These are phyloP conservation scores for Claviceps pazoutovae DNA, from an alignment of 2,329 filamentous ascomycete genomes.

Conservation along the genomic window DNA sequence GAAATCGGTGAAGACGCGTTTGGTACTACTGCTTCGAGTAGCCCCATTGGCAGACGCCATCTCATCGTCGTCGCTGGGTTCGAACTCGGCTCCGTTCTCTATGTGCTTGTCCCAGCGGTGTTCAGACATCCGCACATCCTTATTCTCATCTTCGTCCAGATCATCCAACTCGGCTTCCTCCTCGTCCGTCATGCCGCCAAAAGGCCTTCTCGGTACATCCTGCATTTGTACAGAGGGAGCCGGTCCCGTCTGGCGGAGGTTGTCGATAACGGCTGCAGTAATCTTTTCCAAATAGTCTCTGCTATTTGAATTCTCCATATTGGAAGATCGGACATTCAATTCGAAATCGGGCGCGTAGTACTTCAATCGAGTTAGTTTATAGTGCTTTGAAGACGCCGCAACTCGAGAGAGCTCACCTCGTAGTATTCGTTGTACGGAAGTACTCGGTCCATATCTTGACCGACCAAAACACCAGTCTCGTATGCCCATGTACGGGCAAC, in stretches of 20 bases:
- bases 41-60: slow-evolving; percentile 60
- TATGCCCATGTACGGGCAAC: slow-evolving; percentile 95
- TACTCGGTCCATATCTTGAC: slow-evolving; percentile 65
- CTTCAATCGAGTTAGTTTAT: slow-evolving; percentile 27
- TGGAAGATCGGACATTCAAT: slow-evolving; percentile 76
- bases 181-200: slow-evolving; percentile 50
- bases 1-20: slow-evolving; percentile 39
- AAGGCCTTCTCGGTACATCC: slow-evolving; percentile 50
- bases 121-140: slow-evolving; percentile 69
- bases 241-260: slow-evolving; percentile 71
- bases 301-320: slow-evolving; percentile 85
- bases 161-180: slow-evolving; percentile 53
- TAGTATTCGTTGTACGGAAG: slow-evolving; percentile 97
- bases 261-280: slow-evolving; percentile 68
- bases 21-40: slow-evolving; percentile 33
- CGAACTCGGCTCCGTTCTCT: slow-evolving; percentile 64
- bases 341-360: slow-evolving; percentile 89
- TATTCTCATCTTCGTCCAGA: slow-evolving; percentile 72
- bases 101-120: slow-evolving; percentile 70
- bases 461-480: slow-evolving; percentile 82
- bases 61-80: slow-evolving; percentile 84
- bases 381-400: too few relatives aligned
- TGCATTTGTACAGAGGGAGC: slow-evolving; percentile 88
- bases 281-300: slow-evolving; percentile 70
- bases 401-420: slow-evolving; percentile 32